A percentile compares a stretch with the other conserved stretches of the same genome.
Conservation (phyloP, 371 early-diverging fungal species). For the Mucor saturninus region DNA sequence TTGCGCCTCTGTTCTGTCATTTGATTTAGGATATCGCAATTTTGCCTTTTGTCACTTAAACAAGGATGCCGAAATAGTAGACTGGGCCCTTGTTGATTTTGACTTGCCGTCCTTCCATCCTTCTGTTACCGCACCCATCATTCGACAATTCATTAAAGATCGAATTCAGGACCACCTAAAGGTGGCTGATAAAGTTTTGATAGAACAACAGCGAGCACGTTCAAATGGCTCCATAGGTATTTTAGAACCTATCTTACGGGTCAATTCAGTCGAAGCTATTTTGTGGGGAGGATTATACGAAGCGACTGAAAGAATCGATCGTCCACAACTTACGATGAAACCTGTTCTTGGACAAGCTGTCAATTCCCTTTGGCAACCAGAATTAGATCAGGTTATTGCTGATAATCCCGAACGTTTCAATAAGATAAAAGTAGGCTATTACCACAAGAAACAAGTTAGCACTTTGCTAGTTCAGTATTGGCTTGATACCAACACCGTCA, state of each 20-base stretch:
- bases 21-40: constrained; percentile 77
- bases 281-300: constrained; percentile 47
- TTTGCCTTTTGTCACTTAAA: constrained; percentile 64
- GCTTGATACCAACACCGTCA: constrained; percentile 29
- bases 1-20: constrained; percentile 58
- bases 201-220: constrained; percentile 61
- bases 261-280: constrained; percentile 62
- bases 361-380: constrained; percentile 28
- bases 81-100: constrained; percentile 53
- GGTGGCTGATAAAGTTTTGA: constrained; percentile 29
- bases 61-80: constrained; percentile 35
- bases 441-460: constrained; percentile 40
- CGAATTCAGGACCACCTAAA: constrained; percentile 12
- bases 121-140: constrained; percentile 33
- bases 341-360: constrained; percentile 29
- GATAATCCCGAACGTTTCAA: background rate
- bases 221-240: constrained; percentile 38
- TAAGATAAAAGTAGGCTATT: background rate
- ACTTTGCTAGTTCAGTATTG: constrained; percentile 42
- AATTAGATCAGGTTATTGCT: constrained; percentile 9
- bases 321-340: constrained; percentile 10
- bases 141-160: constrained; percentile 30
- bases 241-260: constrained; percentile 51
- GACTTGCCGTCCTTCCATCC: constrained; percentile 40
- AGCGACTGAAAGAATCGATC: background rate